phyloP scores from a whole-genome alignment of 2,329 filamentous ascomycete species.

The Diaporthe eres region DNA sequence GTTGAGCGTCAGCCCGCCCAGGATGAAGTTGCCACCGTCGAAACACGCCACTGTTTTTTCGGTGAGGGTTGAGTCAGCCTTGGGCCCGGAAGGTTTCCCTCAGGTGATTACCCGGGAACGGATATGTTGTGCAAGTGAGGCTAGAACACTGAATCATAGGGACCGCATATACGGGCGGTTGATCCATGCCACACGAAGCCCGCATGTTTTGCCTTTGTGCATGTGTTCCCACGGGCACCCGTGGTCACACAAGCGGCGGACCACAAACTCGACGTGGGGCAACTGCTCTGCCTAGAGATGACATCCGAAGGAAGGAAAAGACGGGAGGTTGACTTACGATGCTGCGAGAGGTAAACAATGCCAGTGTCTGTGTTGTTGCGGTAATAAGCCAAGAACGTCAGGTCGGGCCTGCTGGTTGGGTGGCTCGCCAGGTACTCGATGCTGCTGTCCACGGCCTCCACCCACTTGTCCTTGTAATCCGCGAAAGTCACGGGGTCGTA shows the following conservation, averaged over 20 bases:
- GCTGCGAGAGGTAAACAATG: constrained; percentile 60
- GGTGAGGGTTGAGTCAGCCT: constrained; percentile 52
- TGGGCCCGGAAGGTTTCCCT: constrained; percentile 19
- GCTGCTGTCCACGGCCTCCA: constrained; percentile 80
- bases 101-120: not conserved
- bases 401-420: constrained; percentile 74
- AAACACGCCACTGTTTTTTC: constrained; percentile 78
- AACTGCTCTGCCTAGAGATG: not conserved
- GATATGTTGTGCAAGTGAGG: not conserved
- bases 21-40: constrained; percentile 86
- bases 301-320: not conserved
- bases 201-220: constrained; percentile 5
- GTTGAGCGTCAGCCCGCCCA: constrained; percentile 80
- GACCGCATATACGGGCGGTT: constrained; percentile 20
- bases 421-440: constrained; percentile 80
- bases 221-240: not conserved
- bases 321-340: constrained; percentile 56
- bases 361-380: constrained; percentile 53
- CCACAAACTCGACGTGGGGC: not conserved
- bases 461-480: constrained; percentile 80
- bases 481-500: constrained; percentile 78
- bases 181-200: not conserved
- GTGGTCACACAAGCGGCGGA: constrained; percentile 5
- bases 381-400: constrained; percentile 79
- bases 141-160: not conserved